phyloP scores from a whole-genome alignment of 495 filamentous ascomycete species.

The Tuber melanosporum region DNA sequence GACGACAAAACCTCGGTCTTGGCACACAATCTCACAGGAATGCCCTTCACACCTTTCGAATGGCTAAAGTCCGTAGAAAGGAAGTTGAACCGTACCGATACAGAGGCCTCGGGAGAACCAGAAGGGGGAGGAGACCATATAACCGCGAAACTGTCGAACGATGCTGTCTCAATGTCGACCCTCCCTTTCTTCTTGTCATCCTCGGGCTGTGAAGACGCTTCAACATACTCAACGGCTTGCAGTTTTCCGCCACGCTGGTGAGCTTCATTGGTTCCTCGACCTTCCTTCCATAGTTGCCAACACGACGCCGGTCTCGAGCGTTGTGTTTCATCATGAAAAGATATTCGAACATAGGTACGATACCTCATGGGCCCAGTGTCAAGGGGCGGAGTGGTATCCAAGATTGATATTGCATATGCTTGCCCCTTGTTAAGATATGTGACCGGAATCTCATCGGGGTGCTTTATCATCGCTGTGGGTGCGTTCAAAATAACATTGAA shows the following conservation, averaged over 20 bases:
- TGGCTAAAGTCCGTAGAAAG: conserved; percentile 97
- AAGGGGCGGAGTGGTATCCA: conserved; percentile 57
- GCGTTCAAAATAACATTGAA: conserved; percentile 86
- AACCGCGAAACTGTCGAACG: conserved; percentile 87
- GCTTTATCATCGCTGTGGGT: conserved; percentile 92
- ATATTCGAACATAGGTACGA: conserved; percentile 80
- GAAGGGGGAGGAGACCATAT: conserved; percentile 69
- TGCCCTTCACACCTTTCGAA: conserved; percentile 95
- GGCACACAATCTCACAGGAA: conserved; percentile 82
- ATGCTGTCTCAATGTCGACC: conserved; percentile 71
- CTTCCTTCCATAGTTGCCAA: conserved; percentile 97
- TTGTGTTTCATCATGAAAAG: conserved; percentile 91
- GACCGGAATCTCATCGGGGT: conserved; percentile 78
- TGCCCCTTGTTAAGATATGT: conserved; percentile 98
- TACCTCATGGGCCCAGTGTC: conserved; percentile 55
- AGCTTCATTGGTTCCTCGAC: conserved; percentile 78
- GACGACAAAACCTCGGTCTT: conserved; percentile 66
- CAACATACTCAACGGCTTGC: conserved; percentile 89
- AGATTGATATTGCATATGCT: conserved; percentile 71
- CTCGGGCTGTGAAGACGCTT: conserved; percentile 61
- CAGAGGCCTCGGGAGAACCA: conserved; percentile 61
- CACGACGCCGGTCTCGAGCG: conserved; percentile 70
- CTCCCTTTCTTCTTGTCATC: conserved; percentile 62
- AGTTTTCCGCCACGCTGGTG: conserved; percentile 80
- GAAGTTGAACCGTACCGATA: conserved; percentile 94